Evolutionary conservation across 2,329 filamentous ascomycete species (phyloP), one percentile per base, ranked within the genome.

Genomic region (Aspergillus neotritici): DNA sequence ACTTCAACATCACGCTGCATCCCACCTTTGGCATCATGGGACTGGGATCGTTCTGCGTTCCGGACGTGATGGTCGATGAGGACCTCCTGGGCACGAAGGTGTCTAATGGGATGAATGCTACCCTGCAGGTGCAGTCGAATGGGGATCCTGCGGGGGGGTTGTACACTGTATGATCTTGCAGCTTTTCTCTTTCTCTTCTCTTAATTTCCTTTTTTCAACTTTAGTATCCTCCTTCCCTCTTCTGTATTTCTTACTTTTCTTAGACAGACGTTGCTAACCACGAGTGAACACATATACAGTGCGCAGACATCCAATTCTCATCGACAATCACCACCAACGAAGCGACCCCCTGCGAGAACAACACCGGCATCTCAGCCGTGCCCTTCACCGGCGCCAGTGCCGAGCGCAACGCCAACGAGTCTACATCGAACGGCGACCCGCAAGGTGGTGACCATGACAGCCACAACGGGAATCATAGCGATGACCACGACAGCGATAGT

Each of bases 221-320:
- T 7, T 15, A 6, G 7, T 31, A 14, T 4, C 21, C 17, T 38
- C 31, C 11, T 11, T 40, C 5, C 12, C 13, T 31, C 28, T 12
- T 21, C 9, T 21, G 4, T 21, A 4, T 21, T 35, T 29, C 9
- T 14, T 29, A 9, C 4, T 37, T 11, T 10, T 10, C 35, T 16
- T 16, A 30, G 13, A 37, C 25, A 28, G 17, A 14, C n/a, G 21
- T 13, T 36, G 12, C 34, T 45, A 28, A 34, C 41, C 5, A 21
- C 21, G 17, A 5, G 21, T 11, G 36, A 39, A 41, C 37, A 31
- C 41, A 10, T 14, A 36, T 14, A 36, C 31, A 84, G 80, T 90
- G 86, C 64, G 82, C 84, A 58, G 85, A 90, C 55, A 78, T 89
- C 52, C 82, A 78, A 17, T 83, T 90, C 68, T 76, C 73, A 28